Evolutionary conservation across 2,329 filamentous ascomycete genomes (phyloP).

Genomic region (Diplodia corticola): DNA sequence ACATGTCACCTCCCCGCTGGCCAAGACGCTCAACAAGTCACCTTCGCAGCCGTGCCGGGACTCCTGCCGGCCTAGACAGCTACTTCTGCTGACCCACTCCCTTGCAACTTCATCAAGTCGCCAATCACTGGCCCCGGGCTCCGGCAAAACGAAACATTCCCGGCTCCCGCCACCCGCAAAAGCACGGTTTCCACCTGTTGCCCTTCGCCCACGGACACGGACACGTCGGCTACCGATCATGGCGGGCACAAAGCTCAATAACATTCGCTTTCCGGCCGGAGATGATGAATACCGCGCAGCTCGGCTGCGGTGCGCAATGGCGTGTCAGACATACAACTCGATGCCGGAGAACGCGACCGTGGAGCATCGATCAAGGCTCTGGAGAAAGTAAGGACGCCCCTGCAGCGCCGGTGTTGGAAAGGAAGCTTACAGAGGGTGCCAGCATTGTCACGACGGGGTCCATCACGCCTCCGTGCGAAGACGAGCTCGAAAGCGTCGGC

Average conservation of each 20-base stretch:
- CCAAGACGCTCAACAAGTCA: background rate
- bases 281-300: slow-evolving; percentile 15
- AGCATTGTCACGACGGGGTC: slow-evolving; percentile 17
- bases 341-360: slow-evolving; percentile 21
- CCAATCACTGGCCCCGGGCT: background rate
- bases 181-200: background rate
- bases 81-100: background rate
- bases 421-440: background rate
- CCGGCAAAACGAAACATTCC: background rate
- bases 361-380: slow-evolving; percentile 23
- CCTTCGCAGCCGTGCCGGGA: background rate
- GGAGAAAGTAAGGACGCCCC: slow-evolving; percentile 22
- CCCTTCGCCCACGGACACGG: background rate
- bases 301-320: slow-evolving; percentile 23
- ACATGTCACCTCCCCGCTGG: background rate
- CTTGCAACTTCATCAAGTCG: background rate
- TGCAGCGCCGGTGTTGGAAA: background rate
- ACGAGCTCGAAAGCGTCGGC: background rate
- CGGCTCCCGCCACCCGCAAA: slow-evolving; percentile 4
- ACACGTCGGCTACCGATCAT: background rate
- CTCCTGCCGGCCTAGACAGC: background rate
- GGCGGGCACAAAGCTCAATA: background rate
- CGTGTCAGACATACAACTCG: slow-evolving; percentile 24
- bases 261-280: background rate
- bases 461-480: slow-evolving; percentile 12